A percentile compares a stretch with the other conserved stretches of the same genome.
Evolutionary conservation across 768 basidiomycete species (phyloP).

Genomic region (Russula earlei): DNA sequence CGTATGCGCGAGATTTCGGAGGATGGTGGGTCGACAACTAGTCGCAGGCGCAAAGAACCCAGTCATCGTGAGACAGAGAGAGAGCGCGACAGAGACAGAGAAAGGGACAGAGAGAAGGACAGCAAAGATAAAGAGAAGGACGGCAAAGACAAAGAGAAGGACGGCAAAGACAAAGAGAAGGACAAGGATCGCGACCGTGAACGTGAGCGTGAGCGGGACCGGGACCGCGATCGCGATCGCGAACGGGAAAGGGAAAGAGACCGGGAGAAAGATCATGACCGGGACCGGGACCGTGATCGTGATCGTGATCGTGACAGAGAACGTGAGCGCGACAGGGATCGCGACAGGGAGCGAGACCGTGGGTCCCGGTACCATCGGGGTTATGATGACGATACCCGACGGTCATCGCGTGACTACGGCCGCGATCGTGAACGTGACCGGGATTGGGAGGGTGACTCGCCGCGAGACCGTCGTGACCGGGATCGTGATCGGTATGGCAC

Average conservation of each 20-base stretch:
- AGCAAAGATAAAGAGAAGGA: no score
- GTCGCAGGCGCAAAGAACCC: slow-evolving; percentile 75
- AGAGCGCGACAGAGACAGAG: slow-evolving; percentile 32
- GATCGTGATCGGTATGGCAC: slow-evolving; percentile 38
- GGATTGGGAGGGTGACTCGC: slow-evolving; percentile 22
- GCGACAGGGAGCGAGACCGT: slow-evolving; percentile 12
- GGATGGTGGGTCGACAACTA: slow-evolving; percentile 72
- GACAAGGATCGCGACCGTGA: slow-evolving; percentile 28
- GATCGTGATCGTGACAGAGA: slow-evolving; percentile 29
- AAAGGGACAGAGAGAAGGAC: slow-evolving; percentile 28
- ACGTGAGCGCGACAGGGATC: slow-evolving; percentile 22
- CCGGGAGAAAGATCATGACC: slow-evolving; percentile 14
- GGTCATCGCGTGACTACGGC: slow-evolving; percentile 21
- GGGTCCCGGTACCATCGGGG: slow-evolving; percentile 20
- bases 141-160: no score
- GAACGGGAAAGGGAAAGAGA: slow-evolving; percentile 20
- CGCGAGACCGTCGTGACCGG: slow-evolving; percentile 27
- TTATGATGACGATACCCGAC: slow-evolving; percentile 12
- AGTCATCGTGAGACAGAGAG: slow-evolving; percentile 22
- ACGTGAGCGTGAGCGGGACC: slow-evolving; percentile 22
- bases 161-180: slow-evolving; percentile 28
- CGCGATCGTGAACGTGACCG: slow-evolving; percentile 27
- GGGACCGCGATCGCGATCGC: slow-evolving; percentile 1
- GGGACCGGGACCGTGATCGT: slow-evolving; percentile 25
- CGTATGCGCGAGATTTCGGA: slow-evolving; percentile 69